These are phyloP conservation scores for Geranium brycei DNA, from an alignment of 345 rosid species.

Conservation along the genomic window DNA sequence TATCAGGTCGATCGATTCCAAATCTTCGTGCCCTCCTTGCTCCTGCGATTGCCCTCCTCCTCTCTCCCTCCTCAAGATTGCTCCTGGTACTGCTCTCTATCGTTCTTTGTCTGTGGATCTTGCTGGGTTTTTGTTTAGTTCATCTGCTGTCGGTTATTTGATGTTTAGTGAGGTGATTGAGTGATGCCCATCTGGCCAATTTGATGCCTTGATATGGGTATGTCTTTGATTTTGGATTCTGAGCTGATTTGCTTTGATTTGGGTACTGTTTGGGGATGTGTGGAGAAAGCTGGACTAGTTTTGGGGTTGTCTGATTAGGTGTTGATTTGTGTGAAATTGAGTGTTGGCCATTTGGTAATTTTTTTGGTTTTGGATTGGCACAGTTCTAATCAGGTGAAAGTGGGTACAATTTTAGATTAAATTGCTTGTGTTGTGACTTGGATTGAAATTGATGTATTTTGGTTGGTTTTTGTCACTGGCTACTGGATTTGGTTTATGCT, in stretches of 20 bases:
- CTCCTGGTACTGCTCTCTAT: conserved; percentile 50
- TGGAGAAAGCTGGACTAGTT: not conserved
- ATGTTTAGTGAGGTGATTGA: conserved; percentile 11
- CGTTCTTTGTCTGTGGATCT: not conserved
- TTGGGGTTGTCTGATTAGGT: not conserved
- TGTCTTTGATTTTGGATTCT: not conserved
- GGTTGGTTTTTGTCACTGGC: too few species aligned
- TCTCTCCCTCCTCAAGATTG: conserved; percentile 76
- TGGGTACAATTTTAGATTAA: too few species aligned
- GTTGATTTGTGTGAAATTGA: not conserved
- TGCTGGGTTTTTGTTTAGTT: conserved; percentile 7
- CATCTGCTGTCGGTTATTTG: not conserved
- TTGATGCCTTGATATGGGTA: conserved; percentile 9
- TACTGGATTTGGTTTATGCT: too few species aligned
- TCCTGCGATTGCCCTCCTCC: conserved; percentile 91
- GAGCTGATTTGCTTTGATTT: conserved; percentile 6
- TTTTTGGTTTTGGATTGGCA: too few species aligned
- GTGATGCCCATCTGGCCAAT: conserved; percentile 13
- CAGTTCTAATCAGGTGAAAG: too few species aligned
- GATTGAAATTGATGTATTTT: too few species aligned
- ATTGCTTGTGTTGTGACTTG: too few species aligned
- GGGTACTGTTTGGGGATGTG: not conserved
- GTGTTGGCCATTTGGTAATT: too few species aligned
- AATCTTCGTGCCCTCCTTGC: conserved; percentile 66
- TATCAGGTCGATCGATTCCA: conserved; percentile 23